Conservation (phyloP, 2,329 filamentous ascomycete species). For the Colletotrichum sp. region DNA sequence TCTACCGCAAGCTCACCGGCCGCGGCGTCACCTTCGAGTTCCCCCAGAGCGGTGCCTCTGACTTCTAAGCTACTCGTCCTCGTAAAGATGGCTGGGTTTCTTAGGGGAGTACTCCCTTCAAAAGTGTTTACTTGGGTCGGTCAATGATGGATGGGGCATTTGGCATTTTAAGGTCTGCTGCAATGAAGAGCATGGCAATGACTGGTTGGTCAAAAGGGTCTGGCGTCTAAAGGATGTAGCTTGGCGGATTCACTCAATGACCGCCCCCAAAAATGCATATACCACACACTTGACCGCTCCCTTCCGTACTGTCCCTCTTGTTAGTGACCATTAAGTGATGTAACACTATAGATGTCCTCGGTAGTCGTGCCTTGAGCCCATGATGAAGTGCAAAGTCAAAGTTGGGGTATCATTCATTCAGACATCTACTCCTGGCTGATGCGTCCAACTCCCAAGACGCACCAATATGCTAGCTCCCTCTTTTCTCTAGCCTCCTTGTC, state of each 20-base stretch:
- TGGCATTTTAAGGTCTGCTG: conserved; percentile 19
- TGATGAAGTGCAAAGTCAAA: neutral
- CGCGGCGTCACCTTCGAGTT: conserved; percentile 98
- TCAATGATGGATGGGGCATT: conserved; percentile 14
- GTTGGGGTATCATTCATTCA: conserved; percentile 45
- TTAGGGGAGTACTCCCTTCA: neutral
- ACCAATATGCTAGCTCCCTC: conserved; percentile 94
- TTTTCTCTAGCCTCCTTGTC: conserved; percentile 74
- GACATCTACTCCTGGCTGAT: conserved; percentile 60
- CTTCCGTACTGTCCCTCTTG: neutral
- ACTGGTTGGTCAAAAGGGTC: conserved; percentile 40
- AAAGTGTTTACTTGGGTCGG: conserved; percentile 22
- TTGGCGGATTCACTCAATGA: conserved; percentile 49
- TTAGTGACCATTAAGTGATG: neutral
- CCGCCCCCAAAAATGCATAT: conserved; percentile 41
- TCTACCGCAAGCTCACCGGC: conserved; percentile 97
- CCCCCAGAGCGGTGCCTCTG: conserved; percentile 79
- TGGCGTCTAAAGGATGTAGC: conserved; percentile 56
- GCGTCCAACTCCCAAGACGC: conserved; percentile 84
- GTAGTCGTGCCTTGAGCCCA: neutral
- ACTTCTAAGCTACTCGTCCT: conserved; percentile 66
- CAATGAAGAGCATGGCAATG: conserved; percentile 20
- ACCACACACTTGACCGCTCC: conserved; percentile 25
- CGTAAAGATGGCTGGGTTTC: conserved; percentile 15
- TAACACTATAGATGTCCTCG: neutral